phyloP scores from a whole-genome alignment of 164 flowering plant genomes.

The Sedum album region DNA sequence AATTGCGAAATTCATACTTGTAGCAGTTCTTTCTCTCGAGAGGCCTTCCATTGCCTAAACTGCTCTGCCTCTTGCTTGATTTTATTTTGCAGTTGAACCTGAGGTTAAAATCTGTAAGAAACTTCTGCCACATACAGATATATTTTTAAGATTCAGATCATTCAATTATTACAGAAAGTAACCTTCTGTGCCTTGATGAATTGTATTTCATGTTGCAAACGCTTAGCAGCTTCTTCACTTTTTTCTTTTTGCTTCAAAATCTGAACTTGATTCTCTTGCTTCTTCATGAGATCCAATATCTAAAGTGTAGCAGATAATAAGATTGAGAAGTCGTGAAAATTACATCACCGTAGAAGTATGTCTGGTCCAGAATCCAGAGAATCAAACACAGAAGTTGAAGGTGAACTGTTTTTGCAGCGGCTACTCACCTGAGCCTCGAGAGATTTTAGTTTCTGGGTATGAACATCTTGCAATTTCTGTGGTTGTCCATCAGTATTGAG shows the following conservation, averaged over 20 bases:
- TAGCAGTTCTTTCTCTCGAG: constrained; percentile 90
- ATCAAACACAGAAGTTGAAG: not conserved
- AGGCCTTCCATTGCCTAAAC: constrained; percentile 97
- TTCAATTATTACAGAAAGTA: constrained; percentile 3
- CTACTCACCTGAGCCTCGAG: constrained; percentile 85
- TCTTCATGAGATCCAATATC: constrained; percentile 76
- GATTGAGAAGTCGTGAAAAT: not conserved
- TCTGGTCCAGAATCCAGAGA: not conserved
- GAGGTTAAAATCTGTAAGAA: constrained; percentile 12
- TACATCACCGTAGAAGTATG: not conserved
- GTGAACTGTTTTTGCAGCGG: no score
- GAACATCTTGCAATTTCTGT: constrained; percentile 80
- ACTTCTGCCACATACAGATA: not conserved
- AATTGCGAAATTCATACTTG: constrained; percentile 41
- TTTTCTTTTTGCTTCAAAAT: constrained; percentile 91
- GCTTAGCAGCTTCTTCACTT: constrained; percentile 94
- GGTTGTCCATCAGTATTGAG: constrained; percentile 82
- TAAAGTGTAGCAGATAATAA: not conserved
- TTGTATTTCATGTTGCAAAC: constrained; percentile 92
- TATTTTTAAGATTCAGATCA: not conserved
- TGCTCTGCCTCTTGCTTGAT: constrained; percentile 99
- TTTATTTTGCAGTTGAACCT: constrained; percentile 96
- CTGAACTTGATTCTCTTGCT: constrained; percentile 93
- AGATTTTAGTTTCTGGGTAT: constrained; percentile 72
- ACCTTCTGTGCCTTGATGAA: constrained; percentile 97